Evolutionary conservation across 805 yeast species (phyloP).

Genomic region (Starmerella bombi): DNA sequence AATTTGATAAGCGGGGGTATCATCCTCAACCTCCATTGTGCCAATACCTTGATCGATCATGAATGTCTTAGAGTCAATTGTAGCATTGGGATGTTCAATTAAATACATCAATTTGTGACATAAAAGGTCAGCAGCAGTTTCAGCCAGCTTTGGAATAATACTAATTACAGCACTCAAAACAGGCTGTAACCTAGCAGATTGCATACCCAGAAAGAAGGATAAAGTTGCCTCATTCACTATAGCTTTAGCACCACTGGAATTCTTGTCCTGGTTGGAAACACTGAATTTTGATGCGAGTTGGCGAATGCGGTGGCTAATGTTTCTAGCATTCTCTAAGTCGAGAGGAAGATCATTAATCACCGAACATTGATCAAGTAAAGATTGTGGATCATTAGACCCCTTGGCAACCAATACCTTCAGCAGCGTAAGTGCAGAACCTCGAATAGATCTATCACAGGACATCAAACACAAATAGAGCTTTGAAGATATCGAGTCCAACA

Average conservation of each 20-base stretch:
- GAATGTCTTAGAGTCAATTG: background rate
- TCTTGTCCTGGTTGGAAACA: background rate
- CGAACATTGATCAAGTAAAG: conserved; percentile 35
- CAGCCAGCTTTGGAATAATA: conserved; percentile 37
- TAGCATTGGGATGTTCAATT: conserved; percentile 8
- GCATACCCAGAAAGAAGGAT: conserved; percentile 50
- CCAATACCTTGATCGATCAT: background rate
- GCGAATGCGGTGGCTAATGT: conserved; percentile 56
- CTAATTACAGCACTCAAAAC: conserved; percentile 69
- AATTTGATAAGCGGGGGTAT: background rate
- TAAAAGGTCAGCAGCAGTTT: conserved; percentile 29
- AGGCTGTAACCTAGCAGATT: conserved; percentile 69
- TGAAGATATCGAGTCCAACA: background rate
- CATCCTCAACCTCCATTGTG: conserved; percentile 2
- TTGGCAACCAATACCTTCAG: conserved; percentile 2
- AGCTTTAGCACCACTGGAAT: conserved; percentile 19
- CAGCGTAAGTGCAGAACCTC: conserved; percentile 15
- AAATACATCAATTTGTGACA: conserved; percentile 42
- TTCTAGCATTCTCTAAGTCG: conserved; percentile 57
- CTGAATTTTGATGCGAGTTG: conserved; percentile 36
- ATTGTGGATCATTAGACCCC: conserved; percentile 3
- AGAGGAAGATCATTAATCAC: conserved; percentile 62
- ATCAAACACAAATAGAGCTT: background rate
- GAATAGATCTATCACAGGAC: conserved; percentile 15
- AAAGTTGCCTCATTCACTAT: conserved; percentile 29